phyloP scores from a whole-genome alignment of 768 basidiomycete genomes.

The Russula sp. region DNA sequence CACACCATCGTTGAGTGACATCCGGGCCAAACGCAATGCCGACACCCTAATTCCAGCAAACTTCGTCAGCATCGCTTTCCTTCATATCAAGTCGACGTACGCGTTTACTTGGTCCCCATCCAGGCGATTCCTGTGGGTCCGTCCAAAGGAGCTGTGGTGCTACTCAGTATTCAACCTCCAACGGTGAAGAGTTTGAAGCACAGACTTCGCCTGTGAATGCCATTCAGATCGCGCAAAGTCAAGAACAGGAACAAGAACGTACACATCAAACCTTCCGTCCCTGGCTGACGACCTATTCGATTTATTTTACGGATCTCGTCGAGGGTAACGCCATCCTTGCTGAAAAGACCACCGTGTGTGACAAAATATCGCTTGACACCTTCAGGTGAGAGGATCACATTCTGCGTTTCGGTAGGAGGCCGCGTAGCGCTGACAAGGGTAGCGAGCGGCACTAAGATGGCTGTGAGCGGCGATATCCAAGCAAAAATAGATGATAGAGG shows the following conservation, averaged over 20 bases:
- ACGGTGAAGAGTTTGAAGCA: slow-evolving; percentile 7
- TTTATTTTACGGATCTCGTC: slow-evolving; percentile 89
- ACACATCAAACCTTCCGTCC: slow-evolving; percentile 95
- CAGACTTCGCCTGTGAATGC: slow-evolving; percentile 56
- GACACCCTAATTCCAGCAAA: slow-evolving; percentile 61
- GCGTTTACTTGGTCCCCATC: slow-evolving; percentile 94
- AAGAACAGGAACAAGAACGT: slow-evolving; percentile 42
- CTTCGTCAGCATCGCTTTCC: slow-evolving; percentile 25
- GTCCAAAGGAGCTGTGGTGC: slow-evolving; percentile 81
- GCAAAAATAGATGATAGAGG: not conserved
- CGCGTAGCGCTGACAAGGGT: slow-evolving; percentile 78
- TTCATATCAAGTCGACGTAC: slow-evolving; percentile 45
- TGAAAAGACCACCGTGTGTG: slow-evolving; percentile 95
- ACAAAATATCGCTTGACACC: slow-evolving; percentile 89
- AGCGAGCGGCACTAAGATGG: slow-evolving; percentile 73
- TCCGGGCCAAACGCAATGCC: slow-evolving; percentile 96
- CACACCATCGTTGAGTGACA: slow-evolving; percentile 87
- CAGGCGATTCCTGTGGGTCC: slow-evolving; percentile 85
- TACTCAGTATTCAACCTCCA: slow-evolving; percentile 18
- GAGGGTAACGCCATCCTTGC: slow-evolving; percentile 90
- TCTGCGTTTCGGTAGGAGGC: slow-evolving; percentile 43
- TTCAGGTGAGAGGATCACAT: slow-evolving; percentile 74
- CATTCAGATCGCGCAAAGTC: slow-evolving; percentile 3
- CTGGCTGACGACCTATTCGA: slow-evolving; percentile 86
- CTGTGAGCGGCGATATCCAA: slow-evolving; percentile 1